phyloP scores from a whole-genome alignment of 2,329 filamentous ascomycete species.

The Scopulariopsis brevicaulis region DNA sequence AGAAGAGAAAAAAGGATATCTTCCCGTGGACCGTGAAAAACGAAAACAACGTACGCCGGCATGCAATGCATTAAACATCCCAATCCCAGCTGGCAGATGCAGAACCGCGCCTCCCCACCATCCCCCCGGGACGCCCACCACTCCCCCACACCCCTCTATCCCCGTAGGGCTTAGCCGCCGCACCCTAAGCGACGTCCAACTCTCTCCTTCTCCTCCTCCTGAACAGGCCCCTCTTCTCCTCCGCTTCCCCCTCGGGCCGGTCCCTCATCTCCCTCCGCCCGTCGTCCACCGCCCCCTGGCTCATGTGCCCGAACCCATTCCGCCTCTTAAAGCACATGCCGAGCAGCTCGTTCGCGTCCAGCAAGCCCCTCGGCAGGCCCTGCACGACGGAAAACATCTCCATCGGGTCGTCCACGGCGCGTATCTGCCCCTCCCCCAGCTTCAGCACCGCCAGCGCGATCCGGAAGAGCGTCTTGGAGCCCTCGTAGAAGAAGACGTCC shows the following conservation, averaged over 20 bases:
- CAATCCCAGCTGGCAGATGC: background rate
- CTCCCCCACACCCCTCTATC: too few species aligned
- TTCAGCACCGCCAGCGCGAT: constrained; percentile 90
- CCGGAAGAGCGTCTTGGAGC: constrained; percentile 85
- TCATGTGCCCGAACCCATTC: constrained; percentile 71
- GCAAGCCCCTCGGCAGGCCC: constrained; percentile 64
- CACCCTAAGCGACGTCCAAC: constrained; percentile 7
- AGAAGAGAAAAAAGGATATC: constrained; percentile 10
- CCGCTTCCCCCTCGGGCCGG: constrained; percentile 20
- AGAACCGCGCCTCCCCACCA: background rate
- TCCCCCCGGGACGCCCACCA: background rate
- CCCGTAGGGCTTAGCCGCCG: too few species aligned
- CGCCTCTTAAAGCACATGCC: constrained; percentile 73
- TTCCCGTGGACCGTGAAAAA: background rate
- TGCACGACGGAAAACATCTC: constrained; percentile 95
- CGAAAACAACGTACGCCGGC: background rate
- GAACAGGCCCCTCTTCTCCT: background rate
- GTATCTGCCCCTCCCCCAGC: constrained; percentile 69
- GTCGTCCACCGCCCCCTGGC: constrained; percentile 70
- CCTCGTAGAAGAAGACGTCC: constrained; percentile 95
- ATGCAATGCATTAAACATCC: constrained; percentile 7
- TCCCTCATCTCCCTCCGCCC: constrained; percentile 58
- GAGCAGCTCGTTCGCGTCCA: constrained; percentile 74
- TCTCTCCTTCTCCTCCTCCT: constrained; percentile 8
- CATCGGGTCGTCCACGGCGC: constrained; percentile 72